Percentiles rank a stretch among this genome's conserved stretches.
Conservation (phyloP, 2,329 filamentous ascomycete species). For the Onygenales sp. region DNA sequence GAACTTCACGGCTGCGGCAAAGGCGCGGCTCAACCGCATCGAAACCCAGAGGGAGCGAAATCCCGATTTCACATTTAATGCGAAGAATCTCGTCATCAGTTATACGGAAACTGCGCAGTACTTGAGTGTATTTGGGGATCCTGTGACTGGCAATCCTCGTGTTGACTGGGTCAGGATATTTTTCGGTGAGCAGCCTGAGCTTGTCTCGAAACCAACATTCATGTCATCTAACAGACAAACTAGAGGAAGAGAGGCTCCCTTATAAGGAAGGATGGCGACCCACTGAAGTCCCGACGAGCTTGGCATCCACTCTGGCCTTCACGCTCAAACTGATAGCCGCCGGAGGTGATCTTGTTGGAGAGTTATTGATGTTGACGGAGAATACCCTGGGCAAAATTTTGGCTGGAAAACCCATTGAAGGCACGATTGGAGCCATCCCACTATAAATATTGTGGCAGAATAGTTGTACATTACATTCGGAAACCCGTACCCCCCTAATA, state of each 20-base stretch:
- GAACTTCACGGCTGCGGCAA: slow-evolving; percentile 15
- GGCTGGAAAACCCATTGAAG: slow-evolving; percentile 5
- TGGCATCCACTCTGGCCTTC: slow-evolving; percentile 11
- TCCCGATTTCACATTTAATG: slow-evolving; percentile 24
- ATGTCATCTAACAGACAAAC: not conserved
- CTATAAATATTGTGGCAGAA: not conserved
- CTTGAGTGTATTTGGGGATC: slow-evolving; percentile 25
- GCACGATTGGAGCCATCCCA: slow-evolving; percentile 1
- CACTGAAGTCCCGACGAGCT: slow-evolving; percentile 10
- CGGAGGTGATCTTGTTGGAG: slow-evolving; percentile 12
- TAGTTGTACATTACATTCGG: too few species aligned
- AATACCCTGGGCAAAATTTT: slow-evolving; percentile 4
- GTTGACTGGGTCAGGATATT: slow-evolving; percentile 25
- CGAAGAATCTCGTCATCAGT: slow-evolving; percentile 22
- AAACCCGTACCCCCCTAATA: too few species aligned
- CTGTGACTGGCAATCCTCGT: slow-evolving; percentile 20
- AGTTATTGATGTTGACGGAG: slow-evolving; percentile 6
- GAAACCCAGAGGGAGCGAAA: slow-evolving; percentile 16
- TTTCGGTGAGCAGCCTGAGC: slow-evolving; percentile 14
- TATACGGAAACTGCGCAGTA: slow-evolving; percentile 31
- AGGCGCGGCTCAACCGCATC: slow-evolving; percentile 23
- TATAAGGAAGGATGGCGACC: slow-evolving; percentile 26
- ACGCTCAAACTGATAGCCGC: slow-evolving; percentile 11
- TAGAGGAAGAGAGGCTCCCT: slow-evolving; percentile 27
- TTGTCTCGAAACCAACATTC: not conserved